Base-by-base conservation (phyloP, 805 yeast genomes). In the Kluyveromyces aestuarii region DNA sequence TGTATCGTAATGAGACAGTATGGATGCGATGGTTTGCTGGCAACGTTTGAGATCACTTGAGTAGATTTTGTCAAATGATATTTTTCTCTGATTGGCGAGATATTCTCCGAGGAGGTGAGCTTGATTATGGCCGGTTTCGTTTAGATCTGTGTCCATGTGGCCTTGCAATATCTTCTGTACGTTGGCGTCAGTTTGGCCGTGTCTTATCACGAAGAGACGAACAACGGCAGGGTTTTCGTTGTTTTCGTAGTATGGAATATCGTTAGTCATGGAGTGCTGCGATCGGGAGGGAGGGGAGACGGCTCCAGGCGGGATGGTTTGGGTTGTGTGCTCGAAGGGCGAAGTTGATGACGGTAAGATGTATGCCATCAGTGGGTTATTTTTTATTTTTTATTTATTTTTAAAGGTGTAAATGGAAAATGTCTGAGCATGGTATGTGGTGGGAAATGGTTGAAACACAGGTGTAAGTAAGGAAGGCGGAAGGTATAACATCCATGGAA, bases 141-240 rank as follows among this genome's bases (percentile, higher is more conserved):
- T 87, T 48, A 88, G 60, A 17, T 78, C 74, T 5, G 81, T 77
- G 59, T 87, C 83, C 41, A 57, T 58, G 59, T 87, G 96, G 1
- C 96, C 96, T 64, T 87, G 96, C 37, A 87, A 64, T 44, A 84
- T 82, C 64, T 80, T 82, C 47, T 74, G 61, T 37, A 73, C 72
- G 60, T 87, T 87, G 64, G 82, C 81, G 49, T 81, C 81, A 0
- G 96, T 87, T 62, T 84, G 93, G 1, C 96, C 96, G 57, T 87
- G 96, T 58, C 96, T 77, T 5, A 87, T 77, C 6, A 87, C 63
- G 54, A 83, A 82, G 2, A 85, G 57, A 25, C 85, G 68, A 1
- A 78, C 61, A 8, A 64, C 55, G 6, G 62, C 53, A 3, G 64
- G 57, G 53, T 73, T 72, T 1, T 56, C 55, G 55, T 75, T 76